Conservation (phyloP, 2,329 filamentous ascomycete species). For the Hypomyces rosellus region DNA sequence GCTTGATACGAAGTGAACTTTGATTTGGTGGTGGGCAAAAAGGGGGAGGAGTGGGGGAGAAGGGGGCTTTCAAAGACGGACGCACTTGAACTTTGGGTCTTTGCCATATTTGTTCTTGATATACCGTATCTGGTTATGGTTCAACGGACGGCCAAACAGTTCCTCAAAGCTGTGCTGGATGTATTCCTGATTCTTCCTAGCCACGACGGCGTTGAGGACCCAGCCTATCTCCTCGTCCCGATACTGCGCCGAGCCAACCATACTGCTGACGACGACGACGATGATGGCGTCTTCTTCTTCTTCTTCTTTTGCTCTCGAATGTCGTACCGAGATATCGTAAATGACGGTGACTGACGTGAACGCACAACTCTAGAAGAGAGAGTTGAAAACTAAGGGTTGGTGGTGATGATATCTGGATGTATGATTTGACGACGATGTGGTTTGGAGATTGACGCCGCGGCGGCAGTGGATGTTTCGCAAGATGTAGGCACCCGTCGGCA, state of each 20-base stretch:
- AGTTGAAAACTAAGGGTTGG: too few species aligned
- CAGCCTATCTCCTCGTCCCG: slow-evolving; percentile 29
- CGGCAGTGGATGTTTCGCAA: neutral
- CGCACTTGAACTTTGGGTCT: slow-evolving; percentile 34
- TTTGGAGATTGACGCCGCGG: neutral
- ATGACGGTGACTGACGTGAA: too few species aligned
- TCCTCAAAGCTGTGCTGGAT: slow-evolving; percentile 23
- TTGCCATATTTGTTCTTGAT: slow-evolving; percentile 35
- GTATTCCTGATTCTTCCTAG: slow-evolving; percentile 17
- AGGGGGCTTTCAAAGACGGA: slow-evolving; percentile 11
- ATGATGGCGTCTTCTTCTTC: too few species aligned
- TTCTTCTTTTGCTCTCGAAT: too few species aligned
- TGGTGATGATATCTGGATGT: neutral
- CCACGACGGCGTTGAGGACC: slow-evolving; percentile 25
- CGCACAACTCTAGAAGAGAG: too few species aligned
- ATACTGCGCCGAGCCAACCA: slow-evolving; percentile 32
- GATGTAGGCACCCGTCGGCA: neutral
- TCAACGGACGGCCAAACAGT: slow-evolving; percentile 24
- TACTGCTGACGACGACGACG: slow-evolving; percentile 11
- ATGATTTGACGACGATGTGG: neutral
- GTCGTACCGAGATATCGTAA: too few species aligned
- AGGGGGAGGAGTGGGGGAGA: too few species aligned
- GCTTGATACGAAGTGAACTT: too few species aligned
- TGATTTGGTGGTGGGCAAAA: neutral
- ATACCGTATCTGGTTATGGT: slow-evolving; percentile 32